These are phyloP conservation scores for Phytopythium cucurbitacearum DNA, from an alignment of 352 stramenopile species.

Conservation along the genomic window DNA sequence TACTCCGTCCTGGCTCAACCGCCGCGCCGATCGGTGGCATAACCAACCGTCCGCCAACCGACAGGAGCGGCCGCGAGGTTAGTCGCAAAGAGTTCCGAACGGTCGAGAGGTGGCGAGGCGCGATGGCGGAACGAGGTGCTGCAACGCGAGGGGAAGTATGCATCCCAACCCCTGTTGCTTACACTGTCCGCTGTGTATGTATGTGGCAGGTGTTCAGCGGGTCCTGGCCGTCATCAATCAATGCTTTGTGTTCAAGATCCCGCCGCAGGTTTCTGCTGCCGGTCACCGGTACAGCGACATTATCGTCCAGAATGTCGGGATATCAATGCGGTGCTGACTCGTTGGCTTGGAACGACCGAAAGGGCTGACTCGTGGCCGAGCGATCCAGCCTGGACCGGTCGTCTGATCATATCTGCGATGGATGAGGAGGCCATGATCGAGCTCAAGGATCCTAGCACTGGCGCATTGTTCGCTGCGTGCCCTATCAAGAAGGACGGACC, in stretches of 20 bases:
- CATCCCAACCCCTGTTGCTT: too few relatives aligned
- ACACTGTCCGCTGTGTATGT: too few relatives aligned
- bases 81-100: too few relatives aligned
- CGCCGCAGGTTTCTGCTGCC: constrained; percentile 49
- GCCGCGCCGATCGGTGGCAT: too few relatives aligned
- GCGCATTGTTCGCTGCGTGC: constrained; percentile 51
- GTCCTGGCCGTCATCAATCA: constrained; percentile 66
- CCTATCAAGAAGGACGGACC: constrained; percentile 56
- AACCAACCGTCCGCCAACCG: too few relatives aligned
- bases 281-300: constrained; percentile 34
- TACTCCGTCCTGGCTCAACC: too few relatives aligned
- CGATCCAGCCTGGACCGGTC: constrained; percentile 55
- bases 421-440: constrained; percentile 60
- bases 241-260: constrained; percentile 69
- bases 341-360: background rate
- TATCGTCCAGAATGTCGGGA: background rate
- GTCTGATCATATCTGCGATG: constrained; percentile 53
- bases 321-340: background rate
- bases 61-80: too few relatives aligned
- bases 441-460: constrained; percentile 51
- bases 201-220: constrained; percentile 36
- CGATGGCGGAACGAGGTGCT: too few relatives aligned
- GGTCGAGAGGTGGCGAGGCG: too few relatives aligned
- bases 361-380: constrained; percentile 65
- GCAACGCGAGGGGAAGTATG: too few relatives aligned